These are phyloP conservation scores for Rhodotorula diobovata DNA, from an alignment of 768 basidiomycete species.

Conservation along the genomic window DNA sequence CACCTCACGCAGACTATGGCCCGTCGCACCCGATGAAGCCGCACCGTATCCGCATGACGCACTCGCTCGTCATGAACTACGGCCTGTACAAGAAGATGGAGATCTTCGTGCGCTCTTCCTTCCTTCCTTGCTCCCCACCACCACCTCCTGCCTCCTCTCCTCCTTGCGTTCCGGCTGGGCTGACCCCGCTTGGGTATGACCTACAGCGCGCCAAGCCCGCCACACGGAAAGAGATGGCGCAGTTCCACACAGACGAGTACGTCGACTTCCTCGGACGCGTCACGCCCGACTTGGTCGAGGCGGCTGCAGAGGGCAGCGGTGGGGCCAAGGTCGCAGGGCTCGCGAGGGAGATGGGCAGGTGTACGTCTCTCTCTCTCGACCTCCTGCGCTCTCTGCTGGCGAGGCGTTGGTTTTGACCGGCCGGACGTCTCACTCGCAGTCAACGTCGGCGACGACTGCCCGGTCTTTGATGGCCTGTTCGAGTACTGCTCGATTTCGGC, in stretches of 20 bases:
- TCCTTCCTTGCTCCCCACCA: too few species aligned
- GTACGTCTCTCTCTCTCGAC: neutral
- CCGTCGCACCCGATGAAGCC: constrained; percentile 51
- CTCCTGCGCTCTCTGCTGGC: neutral
- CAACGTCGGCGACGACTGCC: constrained; percentile 98
- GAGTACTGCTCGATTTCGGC: constrained; percentile 99
- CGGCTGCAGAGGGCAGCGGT: constrained; percentile 27
- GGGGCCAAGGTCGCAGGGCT: constrained; percentile 29
- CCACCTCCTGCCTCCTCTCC: neutral
- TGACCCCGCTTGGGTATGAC: neutral
- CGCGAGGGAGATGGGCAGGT: constrained; percentile 37
- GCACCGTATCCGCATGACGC: constrained; percentile 97
- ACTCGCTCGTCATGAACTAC: constrained; percentile 99
- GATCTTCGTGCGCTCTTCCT: constrained; percentile 75
- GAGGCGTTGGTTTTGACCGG: too few species aligned
- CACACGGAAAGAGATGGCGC: constrained; percentile 97
- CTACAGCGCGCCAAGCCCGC: constrained; percentile 93
- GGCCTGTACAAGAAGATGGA: constrained; percentile 99
- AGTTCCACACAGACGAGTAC: constrained; percentile 62
- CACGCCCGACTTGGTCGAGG: constrained; percentile 60
- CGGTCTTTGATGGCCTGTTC: constrained; percentile 96
- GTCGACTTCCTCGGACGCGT: constrained; percentile 63
- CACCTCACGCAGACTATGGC: constrained; percentile 11
- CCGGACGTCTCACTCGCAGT: constrained; percentile 53
- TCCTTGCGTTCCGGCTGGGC: neutral